These are phyloP conservation scores for Psilocybe mexicana DNA, from an alignment of 1,284 basidiomycete species.

Conservation along the genomic window DNA sequence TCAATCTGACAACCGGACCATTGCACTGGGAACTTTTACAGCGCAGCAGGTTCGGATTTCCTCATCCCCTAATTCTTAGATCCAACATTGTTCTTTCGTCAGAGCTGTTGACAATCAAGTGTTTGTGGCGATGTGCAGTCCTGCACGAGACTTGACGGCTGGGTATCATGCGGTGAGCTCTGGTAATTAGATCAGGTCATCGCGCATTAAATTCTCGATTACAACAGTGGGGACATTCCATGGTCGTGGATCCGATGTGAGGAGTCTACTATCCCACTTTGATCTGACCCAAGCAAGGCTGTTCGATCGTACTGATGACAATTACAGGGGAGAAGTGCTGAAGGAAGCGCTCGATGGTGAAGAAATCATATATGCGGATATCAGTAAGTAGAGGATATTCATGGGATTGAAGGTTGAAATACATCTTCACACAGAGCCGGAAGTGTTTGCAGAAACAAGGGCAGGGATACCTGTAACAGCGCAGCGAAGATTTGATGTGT, in stretches of 20 bases:
- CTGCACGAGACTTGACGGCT: slow-evolving; percentile 82
- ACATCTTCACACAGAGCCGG: slow-evolving; percentile 57
- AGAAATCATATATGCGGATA: slow-evolving; percentile 77
- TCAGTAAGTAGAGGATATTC: slow-evolving; percentile 58
- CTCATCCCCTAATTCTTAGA: slow-evolving; percentile 1
- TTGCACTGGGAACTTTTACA: slow-evolving; percentile 96
- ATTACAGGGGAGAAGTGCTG: slow-evolving; percentile 75
- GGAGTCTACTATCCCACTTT: slow-evolving; percentile 23
- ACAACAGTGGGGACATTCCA: slow-evolving; percentile 84
- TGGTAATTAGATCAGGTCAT: background rate
- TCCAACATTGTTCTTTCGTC: slow-evolving; percentile 1
- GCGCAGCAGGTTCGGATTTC: slow-evolving; percentile 67
- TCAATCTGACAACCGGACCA: slow-evolving; percentile 92
- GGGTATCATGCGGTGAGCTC: slow-evolving; percentile 82
- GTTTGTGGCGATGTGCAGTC: slow-evolving; percentile 94
- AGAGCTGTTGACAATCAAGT: slow-evolving; percentile 97
- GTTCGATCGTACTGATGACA: background rate
- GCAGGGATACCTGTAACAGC: slow-evolving; percentile 84
- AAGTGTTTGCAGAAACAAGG: slow-evolving; percentile 68
- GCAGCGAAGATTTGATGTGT: slow-evolving; percentile 92
- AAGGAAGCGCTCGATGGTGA: slow-evolving; percentile 81
- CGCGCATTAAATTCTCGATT: slow-evolving; percentile 2
- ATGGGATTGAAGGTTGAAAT: background rate
- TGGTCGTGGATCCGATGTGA: slow-evolving; percentile 88
- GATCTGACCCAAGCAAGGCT: slow-evolving; percentile 6